Evolutionary conservation across 805 yeast genomes (phyloP), one percentile per base, ranked within the genome.

Genomic region (Saturnispora serradocipensis): DNA sequence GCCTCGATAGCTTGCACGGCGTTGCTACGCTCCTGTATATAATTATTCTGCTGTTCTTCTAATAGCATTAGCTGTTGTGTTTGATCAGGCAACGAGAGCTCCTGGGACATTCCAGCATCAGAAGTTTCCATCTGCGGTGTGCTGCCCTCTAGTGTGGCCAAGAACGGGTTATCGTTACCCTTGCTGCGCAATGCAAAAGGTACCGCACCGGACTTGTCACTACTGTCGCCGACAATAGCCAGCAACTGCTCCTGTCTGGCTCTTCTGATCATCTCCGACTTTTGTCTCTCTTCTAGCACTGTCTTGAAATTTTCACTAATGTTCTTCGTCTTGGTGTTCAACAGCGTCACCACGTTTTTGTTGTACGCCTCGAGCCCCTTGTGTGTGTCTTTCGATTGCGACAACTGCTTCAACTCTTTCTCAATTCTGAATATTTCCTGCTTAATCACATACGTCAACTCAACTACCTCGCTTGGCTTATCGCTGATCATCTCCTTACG

Each of bases 1-100:
- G 88, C 78, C 65, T 93, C 99, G 48, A 93, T 93, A 0, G 97
- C 88, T 64, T 91, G 98, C 48, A 93, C 97, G 0, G 99, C 99
- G 45, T 82, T 67, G 60, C 82, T 84, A 61, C 99, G 77, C 58
- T 86, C 93, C 61, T 83, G 91, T 51, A 90, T 71, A 63, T 93
- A 93, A 51, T 75, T 75, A 54, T 73, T 76, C 57, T 80, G 81
- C 59, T 88, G 95, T 66, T 90, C 96, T 61, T 91, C 97, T 61
- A 89, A 74, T 66, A 90, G 69, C 61, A 87, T 73, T 59, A 88
- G 67, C 59, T 86, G 84, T 60, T 89, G 96, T 38, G 91, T 86
- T 62, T 88, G 96, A 62, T 83, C 81, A 0, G 97, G 97, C 38
- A 91, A 74, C 16, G 47, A 43, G n/a, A 49, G 45, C 13, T 43